These are phyloP conservation scores for Clitocybe nebularis DNA, from an alignment of 1,284 basidiomycete species.

Conservation along the genomic window DNA sequence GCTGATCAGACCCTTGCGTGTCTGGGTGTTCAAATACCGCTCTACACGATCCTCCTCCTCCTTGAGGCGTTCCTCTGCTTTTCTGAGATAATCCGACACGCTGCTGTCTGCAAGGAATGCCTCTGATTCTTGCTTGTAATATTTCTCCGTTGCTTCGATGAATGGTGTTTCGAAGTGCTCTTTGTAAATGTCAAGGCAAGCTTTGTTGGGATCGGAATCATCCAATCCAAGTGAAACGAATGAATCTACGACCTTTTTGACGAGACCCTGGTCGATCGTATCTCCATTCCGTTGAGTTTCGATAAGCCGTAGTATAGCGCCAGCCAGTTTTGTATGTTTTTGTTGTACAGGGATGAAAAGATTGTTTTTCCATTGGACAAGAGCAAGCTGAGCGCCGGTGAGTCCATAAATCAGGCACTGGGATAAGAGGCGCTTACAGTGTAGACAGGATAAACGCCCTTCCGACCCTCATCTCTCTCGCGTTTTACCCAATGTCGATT, in stretches of 20 bases:
- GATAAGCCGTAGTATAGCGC: constrained; percentile 86
- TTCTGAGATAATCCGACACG: constrained; percentile 97
- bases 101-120: constrained; percentile 88
- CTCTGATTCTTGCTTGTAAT: constrained; percentile 87
- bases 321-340: constrained; percentile 76
- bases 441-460: constrained; percentile 93
- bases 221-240: constrained; percentile 95
- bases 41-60: constrained; percentile 97
- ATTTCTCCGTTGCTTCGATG: constrained; percentile 78
- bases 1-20: constrained; percentile 73
- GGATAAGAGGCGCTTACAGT: constrained; percentile 59
- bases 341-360: constrained; percentile 88
- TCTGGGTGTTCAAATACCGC: constrained; percentile 86
- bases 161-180: constrained; percentile 84
- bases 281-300: constrained; percentile 94
- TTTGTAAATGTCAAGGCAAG: constrained; percentile 85
- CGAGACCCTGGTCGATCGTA: constrained; percentile 88
- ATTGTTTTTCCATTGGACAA: constrained; percentile 93
- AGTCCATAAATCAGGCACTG: constrained; percentile 1
- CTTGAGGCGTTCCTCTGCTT: constrained; percentile 87
- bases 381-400: constrained; percentile 63
- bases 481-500: constrained; percentile 97
- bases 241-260: constrained; percentile 96
- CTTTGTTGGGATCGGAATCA: constrained; percentile 80
- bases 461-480: constrained; percentile 94